Conservation (phyloP, 2,329 filamentous ascomycete species). For the Hypomyces rosellus region DNA sequence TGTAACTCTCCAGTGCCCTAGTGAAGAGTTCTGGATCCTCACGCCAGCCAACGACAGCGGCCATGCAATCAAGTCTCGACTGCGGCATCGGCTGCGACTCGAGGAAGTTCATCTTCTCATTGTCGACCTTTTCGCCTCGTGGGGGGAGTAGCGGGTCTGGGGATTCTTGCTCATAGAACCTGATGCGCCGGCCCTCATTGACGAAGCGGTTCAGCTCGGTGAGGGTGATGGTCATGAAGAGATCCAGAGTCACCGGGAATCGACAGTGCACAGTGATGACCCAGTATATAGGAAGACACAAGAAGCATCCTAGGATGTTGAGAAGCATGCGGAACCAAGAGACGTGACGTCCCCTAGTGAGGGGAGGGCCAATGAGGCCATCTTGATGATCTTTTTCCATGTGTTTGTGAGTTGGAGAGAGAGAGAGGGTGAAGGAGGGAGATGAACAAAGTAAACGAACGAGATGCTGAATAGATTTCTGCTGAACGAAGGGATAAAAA, state of each 20-base stretch:
- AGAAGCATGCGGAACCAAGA: slow-evolving; percentile 13
- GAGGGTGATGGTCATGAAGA: slow-evolving; percentile 16
- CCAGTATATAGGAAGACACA: slow-evolving; percentile 16
- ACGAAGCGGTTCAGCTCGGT: slow-evolving; percentile 18
- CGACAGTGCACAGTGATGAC: slow-evolving; percentile 15
- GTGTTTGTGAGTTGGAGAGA: not conserved
- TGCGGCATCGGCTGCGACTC: slow-evolving; percentile 9
- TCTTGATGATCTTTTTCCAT: not conserved
- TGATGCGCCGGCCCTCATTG: slow-evolving; percentile 17
- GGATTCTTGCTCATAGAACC: slow-evolving; percentile 11
- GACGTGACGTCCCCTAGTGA: slow-evolving; percentile 11
- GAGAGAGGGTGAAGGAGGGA: not conserved
- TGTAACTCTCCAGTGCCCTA: slow-evolving; percentile 19
- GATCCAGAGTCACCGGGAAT: slow-evolving; percentile 19
- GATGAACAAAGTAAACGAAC: not conserved
- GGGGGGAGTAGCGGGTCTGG: not conserved
- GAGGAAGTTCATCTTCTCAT: slow-evolving; percentile 12
- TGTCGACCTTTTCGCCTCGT: slow-evolving; percentile 5
- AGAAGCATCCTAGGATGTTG: slow-evolving; percentile 16
- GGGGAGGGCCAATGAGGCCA: not conserved
- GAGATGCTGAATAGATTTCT: too few relatives aligned
- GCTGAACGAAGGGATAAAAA: too few relatives aligned
- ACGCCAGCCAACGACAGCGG: slow-evolving; percentile 21
- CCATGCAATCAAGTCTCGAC: slow-evolving; percentile 15
- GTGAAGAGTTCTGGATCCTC: slow-evolving; percentile 19